A percentile compares a stretch with the other conserved stretches of the same genome.
Evolutionary conservation across 768 basidiomycete species (phyloP).

Genomic region (Rhodotorula babjevae): DNA sequence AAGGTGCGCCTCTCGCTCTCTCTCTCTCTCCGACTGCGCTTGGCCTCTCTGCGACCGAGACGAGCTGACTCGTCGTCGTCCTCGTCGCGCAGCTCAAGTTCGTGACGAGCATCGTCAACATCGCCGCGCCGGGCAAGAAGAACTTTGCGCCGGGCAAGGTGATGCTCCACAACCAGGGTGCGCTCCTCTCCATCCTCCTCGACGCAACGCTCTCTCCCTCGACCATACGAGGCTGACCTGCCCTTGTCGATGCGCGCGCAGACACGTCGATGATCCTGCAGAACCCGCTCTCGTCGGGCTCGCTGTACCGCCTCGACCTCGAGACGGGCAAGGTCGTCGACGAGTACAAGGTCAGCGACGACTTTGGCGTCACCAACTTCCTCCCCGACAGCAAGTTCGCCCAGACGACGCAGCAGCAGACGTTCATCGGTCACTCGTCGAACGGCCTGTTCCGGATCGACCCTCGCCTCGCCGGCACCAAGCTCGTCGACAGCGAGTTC

Average conservation of each 20-base stretch:
- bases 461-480: slow-evolving; percentile 83
- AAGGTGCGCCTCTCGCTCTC: slow-evolving; percentile 16
- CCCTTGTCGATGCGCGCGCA: slow-evolving; percentile 41
- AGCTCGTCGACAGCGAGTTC: slow-evolving; percentile 88
- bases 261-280: slow-evolving; percentile 91
- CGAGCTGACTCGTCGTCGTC: too few species aligned
- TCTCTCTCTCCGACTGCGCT: neutral
- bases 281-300: slow-evolving; percentile 72
- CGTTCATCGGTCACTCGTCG: slow-evolving; percentile 84
- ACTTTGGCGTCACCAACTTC: slow-evolving; percentile 78
- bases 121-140: slow-evolving; percentile 61
- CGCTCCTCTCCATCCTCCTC: neutral
- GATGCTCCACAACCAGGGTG: slow-evolving; percentile 44
- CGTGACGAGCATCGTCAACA: slow-evolving; percentile 75
- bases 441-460: slow-evolving; percentile 97
- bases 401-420: slow-evolving; percentile 84
- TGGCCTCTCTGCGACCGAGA: too few species aligned
- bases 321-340: slow-evolving; percentile 91
- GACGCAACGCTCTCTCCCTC: neutral
- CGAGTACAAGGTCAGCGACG: slow-evolving; percentile 96
- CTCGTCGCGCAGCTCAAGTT: slow-evolving; percentile 64
- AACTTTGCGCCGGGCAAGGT: slow-evolving; percentile 74
- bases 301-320: slow-evolving; percentile 84
- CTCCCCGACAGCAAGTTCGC: slow-evolving; percentile 92
- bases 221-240: neutral